phyloP scores from a whole-genome alignment of 305 asterid species.

The Stenogyne calaminthoides region DNA sequence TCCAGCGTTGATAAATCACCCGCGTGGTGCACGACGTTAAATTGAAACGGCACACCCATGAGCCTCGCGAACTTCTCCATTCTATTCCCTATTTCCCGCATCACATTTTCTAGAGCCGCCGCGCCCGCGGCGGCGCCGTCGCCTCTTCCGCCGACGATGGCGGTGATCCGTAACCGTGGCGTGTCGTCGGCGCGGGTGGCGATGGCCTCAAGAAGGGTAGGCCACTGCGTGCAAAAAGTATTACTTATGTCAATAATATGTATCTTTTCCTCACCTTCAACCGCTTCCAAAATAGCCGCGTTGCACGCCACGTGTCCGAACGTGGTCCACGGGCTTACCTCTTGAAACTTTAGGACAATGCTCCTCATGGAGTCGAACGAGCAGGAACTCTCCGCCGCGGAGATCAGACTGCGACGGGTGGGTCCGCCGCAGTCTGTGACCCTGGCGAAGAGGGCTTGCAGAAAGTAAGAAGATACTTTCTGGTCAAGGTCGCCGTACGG shows the following conservation, averaged over 20 bases:
- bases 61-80: slow-evolving; percentile 93
- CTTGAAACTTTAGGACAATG: slow-evolving; percentile 73
- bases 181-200: slow-evolving; percentile 90
- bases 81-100: slow-evolving; percentile 79
- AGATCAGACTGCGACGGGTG: slow-evolving; percentile 45
- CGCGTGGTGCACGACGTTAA: slow-evolving; percentile 59
- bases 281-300: slow-evolving; percentile 91
- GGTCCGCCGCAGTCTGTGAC: slow-evolving; percentile 79
- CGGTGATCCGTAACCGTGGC: slow-evolving; percentile 78
- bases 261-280: slow-evolving; percentile 66
- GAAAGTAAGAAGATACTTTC: slow-evolving; percentile 75
- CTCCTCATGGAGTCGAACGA: slow-evolving; percentile 84
- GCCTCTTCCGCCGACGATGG: slow-evolving; percentile 47
- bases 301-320: slow-evolving; percentile 94
- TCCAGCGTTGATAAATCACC: slow-evolving; percentile 75
- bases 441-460: slow-evolving; percentile 77
- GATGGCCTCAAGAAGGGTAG: slow-evolving; percentile 86
- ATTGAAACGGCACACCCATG: slow-evolving; percentile 91
- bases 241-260: slow-evolving; percentile 85
- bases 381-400: slow-evolving; percentile 65
- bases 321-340: slow-evolving; percentile 90
- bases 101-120: slow-evolving; percentile 58
- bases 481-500: slow-evolving; percentile 90
- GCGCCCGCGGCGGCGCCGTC: slow-evolving; percentile 37
- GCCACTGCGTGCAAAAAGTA: slow-evolving; percentile 98